Conservation (phyloP, 2,329 filamentous ascomycete genomes). For the Penicillium decumbens region DNA sequence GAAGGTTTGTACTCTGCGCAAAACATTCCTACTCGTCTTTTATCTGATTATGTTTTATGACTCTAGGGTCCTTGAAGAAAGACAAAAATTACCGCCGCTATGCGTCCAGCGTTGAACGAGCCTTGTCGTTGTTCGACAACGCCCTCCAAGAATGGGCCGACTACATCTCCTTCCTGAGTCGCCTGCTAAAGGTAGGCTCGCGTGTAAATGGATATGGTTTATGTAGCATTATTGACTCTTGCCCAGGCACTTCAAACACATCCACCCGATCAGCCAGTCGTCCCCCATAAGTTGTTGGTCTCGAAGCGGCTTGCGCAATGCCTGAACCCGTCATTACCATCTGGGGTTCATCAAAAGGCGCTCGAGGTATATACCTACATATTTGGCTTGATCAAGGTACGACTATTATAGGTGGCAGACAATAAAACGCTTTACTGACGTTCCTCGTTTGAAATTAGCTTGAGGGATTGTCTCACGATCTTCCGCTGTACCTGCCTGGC, state of each 20-base stretch:
- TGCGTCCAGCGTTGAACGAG: conserved; percentile 79
- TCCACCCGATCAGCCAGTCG: conserved; percentile 62
- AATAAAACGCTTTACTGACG: conserved; percentile 11
- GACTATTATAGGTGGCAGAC: conserved; percentile 13
- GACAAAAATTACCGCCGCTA: conserved; percentile 78
- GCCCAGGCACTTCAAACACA: conserved; percentile 78
- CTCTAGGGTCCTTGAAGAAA: conserved; percentile 44
- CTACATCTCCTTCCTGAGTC: conserved; percentile 94
- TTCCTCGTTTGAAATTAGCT: conserved; percentile 36
- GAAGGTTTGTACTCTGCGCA: conserved; percentile 56
- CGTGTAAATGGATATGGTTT: not conserved
- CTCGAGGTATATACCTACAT: conserved; percentile 90
- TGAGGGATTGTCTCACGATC: conserved; percentile 73
- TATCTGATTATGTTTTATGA: conserved; percentile 3
- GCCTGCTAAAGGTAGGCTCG: conserved; percentile 70
- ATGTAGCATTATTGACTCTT: not conserved
- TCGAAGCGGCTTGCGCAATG: conserved; percentile 93
- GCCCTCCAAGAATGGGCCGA: conserved; percentile 97
- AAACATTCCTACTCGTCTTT: not conserved
- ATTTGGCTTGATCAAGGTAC: conserved; percentile 75
- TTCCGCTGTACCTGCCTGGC: conserved; percentile 84
- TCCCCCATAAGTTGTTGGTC: conserved; percentile 77
- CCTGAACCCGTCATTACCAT: conserved; percentile 85
- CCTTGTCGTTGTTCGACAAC: conserved; percentile 84
- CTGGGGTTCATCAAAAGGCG: conserved; percentile 94